phyloP scores from a whole-genome alignment of 805 yeast species.

The Vanderwaltozyma verrucispora region DNA sequence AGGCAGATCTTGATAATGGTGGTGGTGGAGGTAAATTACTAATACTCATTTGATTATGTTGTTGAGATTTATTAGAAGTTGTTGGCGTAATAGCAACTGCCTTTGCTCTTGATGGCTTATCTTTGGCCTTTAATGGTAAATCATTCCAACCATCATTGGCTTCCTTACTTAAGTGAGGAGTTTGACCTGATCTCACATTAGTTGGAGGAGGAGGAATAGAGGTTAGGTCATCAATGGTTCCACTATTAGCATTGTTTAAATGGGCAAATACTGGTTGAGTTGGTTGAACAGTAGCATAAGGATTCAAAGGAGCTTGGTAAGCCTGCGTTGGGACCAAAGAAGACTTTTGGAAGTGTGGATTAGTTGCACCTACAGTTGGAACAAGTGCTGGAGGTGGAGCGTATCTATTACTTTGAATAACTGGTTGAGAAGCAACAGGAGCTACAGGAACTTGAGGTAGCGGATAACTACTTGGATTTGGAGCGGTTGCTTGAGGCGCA shows the following conservation, averaged over 20 bases:
- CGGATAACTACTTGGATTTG: slow-evolving; percentile 1
- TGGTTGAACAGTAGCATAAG: slow-evolving; percentile 12
- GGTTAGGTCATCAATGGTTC: background rate
- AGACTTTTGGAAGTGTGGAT: slow-evolving; percentile 20
- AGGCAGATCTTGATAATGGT: slow-evolving; percentile 19
- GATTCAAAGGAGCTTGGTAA: slow-evolving; percentile 6
- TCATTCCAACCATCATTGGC: slow-evolving; percentile 32
- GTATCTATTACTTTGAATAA: slow-evolving; percentile 14
- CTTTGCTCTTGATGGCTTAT: slow-evolving; percentile 25
- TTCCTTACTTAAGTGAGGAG: slow-evolving; percentile 27
- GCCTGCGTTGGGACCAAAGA: slow-evolving; percentile 10
- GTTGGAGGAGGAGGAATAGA: slow-evolving; percentile 29
- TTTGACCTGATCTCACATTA: slow-evolving; percentile 27
- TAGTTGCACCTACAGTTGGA: slow-evolving; percentile 15
- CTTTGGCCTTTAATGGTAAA: slow-evolving; percentile 25
- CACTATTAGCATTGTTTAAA: slow-evolving; percentile 1
- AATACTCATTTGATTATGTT: slow-evolving; percentile 7
- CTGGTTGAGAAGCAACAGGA: slow-evolving; percentile 10
- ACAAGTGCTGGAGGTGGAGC: slow-evolving; percentile 13
- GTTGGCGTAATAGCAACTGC: slow-evolving; percentile 31
- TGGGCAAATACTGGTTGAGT: slow-evolving; percentile 4
- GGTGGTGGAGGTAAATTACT: slow-evolving; percentile 15
- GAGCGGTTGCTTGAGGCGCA: background rate
- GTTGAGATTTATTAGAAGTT: slow-evolving; percentile 1
- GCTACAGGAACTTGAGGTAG: slow-evolving; percentile 5